Conservation (phyloP, 2,329 filamentous ascomycete species). For the Pseudocercospora macadamiae region DNA sequence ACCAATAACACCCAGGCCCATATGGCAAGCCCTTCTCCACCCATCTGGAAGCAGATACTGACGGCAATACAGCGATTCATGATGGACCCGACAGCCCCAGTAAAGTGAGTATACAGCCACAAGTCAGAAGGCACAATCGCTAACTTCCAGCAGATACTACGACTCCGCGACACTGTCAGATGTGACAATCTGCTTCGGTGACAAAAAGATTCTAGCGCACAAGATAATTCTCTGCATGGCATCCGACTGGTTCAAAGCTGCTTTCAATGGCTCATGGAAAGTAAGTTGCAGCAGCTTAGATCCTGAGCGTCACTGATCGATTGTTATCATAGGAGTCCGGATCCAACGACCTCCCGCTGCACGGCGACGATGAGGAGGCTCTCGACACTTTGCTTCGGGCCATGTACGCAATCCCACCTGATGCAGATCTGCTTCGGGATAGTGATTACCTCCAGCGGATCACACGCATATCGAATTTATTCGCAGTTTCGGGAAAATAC, state of each 20-base stretch:
- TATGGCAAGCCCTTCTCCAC: no score
- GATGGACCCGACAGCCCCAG: no score
- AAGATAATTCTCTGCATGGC: slow-evolving; percentile 12
- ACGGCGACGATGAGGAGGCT: slow-evolving; percentile 12
- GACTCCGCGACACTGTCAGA: slow-evolving; percentile 5
- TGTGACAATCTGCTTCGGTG: slow-evolving; percentile 3
- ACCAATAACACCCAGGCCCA: no score
- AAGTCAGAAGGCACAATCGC: background rate
- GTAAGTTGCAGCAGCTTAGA: no score
- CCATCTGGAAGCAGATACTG: no score
- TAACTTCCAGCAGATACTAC: background rate
- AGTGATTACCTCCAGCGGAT: background rate
- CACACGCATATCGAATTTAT: background rate
- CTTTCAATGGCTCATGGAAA: background rate
- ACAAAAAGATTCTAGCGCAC: slow-evolving; percentile 5
- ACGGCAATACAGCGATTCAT: background rate
- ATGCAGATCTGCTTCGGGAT: background rate
- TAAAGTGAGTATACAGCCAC: background rate
- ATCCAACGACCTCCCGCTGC: background rate
- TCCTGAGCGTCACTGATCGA: no score
- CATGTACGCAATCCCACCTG: slow-evolving; percentile 11
- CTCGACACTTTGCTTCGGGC: slow-evolving; percentile 8
- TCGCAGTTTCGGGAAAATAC: slow-evolving; percentile 16
- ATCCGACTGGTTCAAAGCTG: slow-evolving; percentile 9
- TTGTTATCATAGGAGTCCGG: slow-evolving; percentile 8